Evolutionary conservation across 2,329 filamentous ascomycete species (phyloP).

Genomic region (Pleomassaria siparia): DNA sequence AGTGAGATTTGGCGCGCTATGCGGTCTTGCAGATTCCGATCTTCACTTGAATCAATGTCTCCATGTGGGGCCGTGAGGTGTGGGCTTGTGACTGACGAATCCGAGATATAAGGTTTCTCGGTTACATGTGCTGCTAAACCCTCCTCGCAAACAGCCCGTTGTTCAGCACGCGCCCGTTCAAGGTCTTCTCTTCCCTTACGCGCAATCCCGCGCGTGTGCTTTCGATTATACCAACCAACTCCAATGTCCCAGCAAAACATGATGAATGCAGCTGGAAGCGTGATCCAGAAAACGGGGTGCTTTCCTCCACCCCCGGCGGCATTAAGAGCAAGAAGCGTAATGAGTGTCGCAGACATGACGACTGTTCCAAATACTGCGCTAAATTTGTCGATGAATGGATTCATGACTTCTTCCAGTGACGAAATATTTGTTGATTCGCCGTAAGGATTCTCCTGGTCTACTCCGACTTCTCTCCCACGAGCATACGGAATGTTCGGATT

Average conservation of each 20-base stretch:
- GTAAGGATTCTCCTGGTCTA: conserved; percentile 49
- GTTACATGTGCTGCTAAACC: conserved; percentile 14
- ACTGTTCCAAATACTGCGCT: conserved; percentile 65
- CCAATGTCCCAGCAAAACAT: conserved; percentile 69
- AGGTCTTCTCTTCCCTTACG: conserved; percentile 56
- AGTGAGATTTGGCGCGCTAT: neutral
- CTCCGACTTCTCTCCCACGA: conserved; percentile 56
- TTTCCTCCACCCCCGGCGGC: conserved; percentile 56
- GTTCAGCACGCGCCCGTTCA: conserved; percentile 47
- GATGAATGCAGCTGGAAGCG: conserved; percentile 66
- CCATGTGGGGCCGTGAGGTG: neutral
- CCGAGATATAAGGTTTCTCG: neutral
- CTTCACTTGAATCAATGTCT: neutral
- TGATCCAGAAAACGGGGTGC: conserved; percentile 67
- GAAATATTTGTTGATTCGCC: conserved; percentile 58
- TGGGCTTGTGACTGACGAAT: neutral
- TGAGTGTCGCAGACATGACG: conserved; percentile 67
- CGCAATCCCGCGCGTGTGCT: conserved; percentile 65
- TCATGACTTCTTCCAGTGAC: conserved; percentile 72
- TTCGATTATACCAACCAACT: conserved; percentile 64
- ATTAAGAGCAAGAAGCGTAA: conserved; percentile 67
- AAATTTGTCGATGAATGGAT: conserved; percentile 69
- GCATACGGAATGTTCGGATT: conserved; percentile 73
- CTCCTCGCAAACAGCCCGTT: conserved; percentile 40
- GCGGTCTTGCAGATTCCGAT: neutral